These are phyloP conservation scores for Kodamaea fukazawae DNA, from an alignment of 805 yeast species.

Conservation along the genomic window DNA sequence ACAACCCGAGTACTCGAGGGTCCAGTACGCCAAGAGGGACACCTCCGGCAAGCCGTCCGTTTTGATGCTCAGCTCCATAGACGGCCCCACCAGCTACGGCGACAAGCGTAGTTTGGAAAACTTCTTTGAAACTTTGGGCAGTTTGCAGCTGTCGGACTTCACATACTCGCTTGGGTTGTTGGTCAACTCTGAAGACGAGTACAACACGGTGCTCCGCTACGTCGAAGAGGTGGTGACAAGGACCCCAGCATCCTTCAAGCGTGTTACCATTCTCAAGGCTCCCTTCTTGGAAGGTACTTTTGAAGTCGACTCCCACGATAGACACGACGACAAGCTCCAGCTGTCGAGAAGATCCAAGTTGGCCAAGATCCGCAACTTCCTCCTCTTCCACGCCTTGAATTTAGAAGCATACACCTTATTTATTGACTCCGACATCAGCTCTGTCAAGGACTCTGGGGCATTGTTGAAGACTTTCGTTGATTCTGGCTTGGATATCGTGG, in stretches of 20 bases:
- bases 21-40: background rate
- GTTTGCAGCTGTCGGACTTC: conserved; percentile 13
- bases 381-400: conserved; percentile 24
- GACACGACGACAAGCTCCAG: conserved; percentile 31
- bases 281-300: conserved; percentile 31
- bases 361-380: conserved; percentile 37
- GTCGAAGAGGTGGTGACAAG: conserved; percentile 11
- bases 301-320: conserved; percentile 16
- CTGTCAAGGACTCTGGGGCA: conserved; percentile 20
- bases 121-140: conserved; percentile 27
- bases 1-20: conserved; percentile 3
- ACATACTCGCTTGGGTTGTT: conserved; percentile 27
- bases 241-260: background rate
- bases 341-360: conserved; percentile 33
- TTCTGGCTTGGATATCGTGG: conserved; percentile 33
- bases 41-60: background rate
- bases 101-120: conserved; percentile 27
- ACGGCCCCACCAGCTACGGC: conserved; percentile 28
- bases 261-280: conserved; percentile 30
- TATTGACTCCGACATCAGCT: conserved; percentile 35
- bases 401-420: conserved; percentile 34
- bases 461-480: conserved; percentile 25
- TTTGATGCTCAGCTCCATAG: conserved; percentile 7
- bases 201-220: conserved; percentile 16
- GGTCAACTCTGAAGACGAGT: conserved; percentile 30